These are phyloP conservation scores for Solanum sejunctum DNA, from an alignment of 257 asterid species.

Conservation along the genomic window DNA sequence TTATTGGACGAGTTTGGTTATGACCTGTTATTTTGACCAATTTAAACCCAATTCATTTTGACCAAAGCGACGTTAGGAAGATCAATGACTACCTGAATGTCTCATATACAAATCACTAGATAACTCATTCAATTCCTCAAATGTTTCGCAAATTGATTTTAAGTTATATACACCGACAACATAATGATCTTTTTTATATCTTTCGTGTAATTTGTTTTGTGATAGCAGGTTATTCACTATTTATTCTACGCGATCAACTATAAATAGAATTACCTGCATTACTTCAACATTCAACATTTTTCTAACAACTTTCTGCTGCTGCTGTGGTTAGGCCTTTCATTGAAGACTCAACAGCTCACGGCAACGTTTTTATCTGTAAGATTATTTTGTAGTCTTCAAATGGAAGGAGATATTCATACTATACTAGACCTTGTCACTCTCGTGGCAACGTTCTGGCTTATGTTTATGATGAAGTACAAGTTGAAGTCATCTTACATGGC, in stretches of 20 bases:
- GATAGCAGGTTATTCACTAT: neutral
- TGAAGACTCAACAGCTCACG: conserved; percentile 86
- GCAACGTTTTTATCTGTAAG: conserved; percentile 67
- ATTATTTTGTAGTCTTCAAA: conserved; percentile 39
- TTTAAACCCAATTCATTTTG: no score
- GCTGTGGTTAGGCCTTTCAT: conserved; percentile 51
- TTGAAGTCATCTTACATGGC: conserved; percentile 56
- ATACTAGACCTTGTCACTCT: conserved; percentile 75
- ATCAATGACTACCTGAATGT: neutral
- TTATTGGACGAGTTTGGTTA: neutral
- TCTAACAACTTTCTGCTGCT: neutral
- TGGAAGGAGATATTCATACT: conserved; percentile 91
- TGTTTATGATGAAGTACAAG: conserved; percentile 74
- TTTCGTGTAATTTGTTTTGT: neutral
- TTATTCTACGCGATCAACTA: neutral
- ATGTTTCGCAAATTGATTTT: neutral
- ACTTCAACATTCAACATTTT: neutral
- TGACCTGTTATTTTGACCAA: neutral
- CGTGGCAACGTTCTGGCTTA: conserved; percentile 78
- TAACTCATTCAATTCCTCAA: neutral
- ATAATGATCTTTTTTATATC: neutral
- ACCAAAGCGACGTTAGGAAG: neutral
- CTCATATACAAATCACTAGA: neutral
- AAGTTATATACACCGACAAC: neutral
- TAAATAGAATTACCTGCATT: neutral